A percentile compares a stretch with the other conserved stretches of the same genome.
These are phyloP conservation scores for Pyrenophora tritici-repentis DNA, from an alignment of 2,329 filamentous ascomycete genomes.

Conservation along the genomic window DNA sequence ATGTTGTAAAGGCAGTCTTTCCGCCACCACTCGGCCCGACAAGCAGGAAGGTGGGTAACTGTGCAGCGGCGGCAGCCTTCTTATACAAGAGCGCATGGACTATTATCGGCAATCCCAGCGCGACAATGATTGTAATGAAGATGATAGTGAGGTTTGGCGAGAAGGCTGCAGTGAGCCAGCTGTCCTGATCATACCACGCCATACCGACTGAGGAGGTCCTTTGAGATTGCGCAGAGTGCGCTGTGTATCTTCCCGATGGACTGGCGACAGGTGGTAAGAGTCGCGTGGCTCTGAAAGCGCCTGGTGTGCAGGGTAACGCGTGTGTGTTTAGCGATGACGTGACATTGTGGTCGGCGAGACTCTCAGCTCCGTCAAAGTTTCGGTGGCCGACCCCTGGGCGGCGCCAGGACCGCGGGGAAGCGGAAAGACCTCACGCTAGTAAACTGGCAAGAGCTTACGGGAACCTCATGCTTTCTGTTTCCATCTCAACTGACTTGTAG, in stretches of 20 bases:
- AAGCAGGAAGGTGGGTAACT: slow-evolving; percentile 76
- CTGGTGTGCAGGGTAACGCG: not conserved
- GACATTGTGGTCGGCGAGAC: slow-evolving; percentile 14
- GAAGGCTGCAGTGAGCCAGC: slow-evolving; percentile 55
- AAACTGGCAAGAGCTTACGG: slow-evolving; percentile 33
- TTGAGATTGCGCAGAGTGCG: not conserved
- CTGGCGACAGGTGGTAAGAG: not conserved
- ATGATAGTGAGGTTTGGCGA: slow-evolving; percentile 58
- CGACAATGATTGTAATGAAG: slow-evolving; percentile 69
- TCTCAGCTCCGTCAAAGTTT: slow-evolving; percentile 18
- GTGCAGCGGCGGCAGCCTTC: slow-evolving; percentile 65
- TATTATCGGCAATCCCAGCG: slow-evolving; percentile 74
- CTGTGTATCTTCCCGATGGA: not conserved
- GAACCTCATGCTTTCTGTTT: slow-evolving; percentile 29
- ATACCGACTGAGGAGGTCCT: slow-evolving; percentile 16
- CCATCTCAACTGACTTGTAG: not conserved
- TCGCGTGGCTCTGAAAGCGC: not conserved
- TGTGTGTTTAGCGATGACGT: slow-evolving; percentile 24
- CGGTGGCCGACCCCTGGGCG: slow-evolving; percentile 11
- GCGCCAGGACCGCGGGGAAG: slow-evolving; percentile 20
- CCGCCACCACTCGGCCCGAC: slow-evolving; percentile 80
- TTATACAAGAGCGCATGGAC: slow-evolving; percentile 77
- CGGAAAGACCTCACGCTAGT: slow-evolving; percentile 20
- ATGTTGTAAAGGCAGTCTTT: slow-evolving; percentile 86
- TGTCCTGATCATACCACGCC: slow-evolving; percentile 47